Base-by-base conservation (phyloP, 495 filamentous ascomycete genomes). In the Rostrohypoxylon terebratum region DNA sequence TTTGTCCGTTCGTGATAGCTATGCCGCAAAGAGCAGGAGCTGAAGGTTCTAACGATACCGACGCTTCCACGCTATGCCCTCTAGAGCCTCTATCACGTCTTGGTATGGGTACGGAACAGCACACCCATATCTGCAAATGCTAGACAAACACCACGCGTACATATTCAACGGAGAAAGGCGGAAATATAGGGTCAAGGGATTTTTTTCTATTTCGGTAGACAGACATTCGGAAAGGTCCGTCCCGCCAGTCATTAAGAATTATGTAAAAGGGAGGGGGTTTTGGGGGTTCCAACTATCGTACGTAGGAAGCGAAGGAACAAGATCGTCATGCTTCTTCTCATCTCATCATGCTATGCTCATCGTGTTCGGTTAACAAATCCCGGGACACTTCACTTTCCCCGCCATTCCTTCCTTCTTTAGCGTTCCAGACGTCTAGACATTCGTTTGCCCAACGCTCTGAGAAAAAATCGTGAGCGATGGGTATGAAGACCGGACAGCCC, bases 171-270 rank as follows among this genome's bases (percentile, higher is more conserved):
- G 42, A 45, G 20, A 13, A 38, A 16, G 8, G 5, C n/a, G 16
- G 42, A 20, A 45, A 45, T 20, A 44, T 44, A 16, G 16, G 42
- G 47, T 44, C 21, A 40, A 42, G 20, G n/a, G 28, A 28, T 28
- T 28, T 28, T 28, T 28, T 28, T 28, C 6, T 28, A 31, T 60
- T 14, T 36, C 40, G n/a, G 47, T 34, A 58, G 18, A 23, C 36
- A 40, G 25, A 47, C 33, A 25, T 45, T 54, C 33, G 58, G n/a
- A 54, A 55, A 62, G 53, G 54, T 31, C 54, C 36, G 25, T 51
- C 54, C 34, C 6, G 33, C 45, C 53, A 45, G 48, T 53, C 55
- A 71, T 71, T 71, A 71, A 66, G 61, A 45, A 71, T 71, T 71
- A 72, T 66, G 59, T 66, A 61, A 57, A 33, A 34, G 6, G 28